A percentile compares a stretch with the other conserved stretches of the same genome.
phyloP scores from a whole-genome alignment of 1,284 basidiomycete genomes.

The Xanthoconium separans region DNA sequence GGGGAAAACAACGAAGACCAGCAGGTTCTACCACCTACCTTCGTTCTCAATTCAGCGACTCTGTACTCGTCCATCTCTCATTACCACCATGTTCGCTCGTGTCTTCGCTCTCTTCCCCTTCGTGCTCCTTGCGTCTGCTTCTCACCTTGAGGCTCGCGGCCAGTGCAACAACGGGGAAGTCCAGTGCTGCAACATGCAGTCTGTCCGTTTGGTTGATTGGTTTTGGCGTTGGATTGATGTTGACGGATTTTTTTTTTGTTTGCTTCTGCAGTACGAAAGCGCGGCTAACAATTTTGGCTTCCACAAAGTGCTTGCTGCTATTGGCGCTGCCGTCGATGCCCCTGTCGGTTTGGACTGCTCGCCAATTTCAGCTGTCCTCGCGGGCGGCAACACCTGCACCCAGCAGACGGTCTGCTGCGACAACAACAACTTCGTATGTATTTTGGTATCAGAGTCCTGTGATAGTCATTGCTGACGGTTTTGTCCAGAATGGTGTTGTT shows the following conservation, averaged over 20 bases:
- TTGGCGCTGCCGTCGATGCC: no score
- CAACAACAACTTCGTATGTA: background rate
- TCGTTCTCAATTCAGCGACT: no score
- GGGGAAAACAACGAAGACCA: no score
- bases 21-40: no score
- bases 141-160: conserved; percentile 6
- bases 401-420: background rate
- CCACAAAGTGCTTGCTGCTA: no score
- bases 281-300: no score
- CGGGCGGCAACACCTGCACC: background rate
- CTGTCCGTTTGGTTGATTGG: background rate
- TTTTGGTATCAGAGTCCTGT: no score
- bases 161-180: conserved; percentile 2
- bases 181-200: conserved; percentile 12
- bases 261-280: no score
- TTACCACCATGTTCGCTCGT: conserved; percentile 18
- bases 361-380: background rate
- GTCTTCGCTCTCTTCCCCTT: conserved; percentile 23
- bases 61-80: no score
- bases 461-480: background rate
- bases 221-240: no score
- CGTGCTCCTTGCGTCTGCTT: conserved; percentile 11
- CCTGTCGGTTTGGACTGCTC: background rate
- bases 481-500: background rate
- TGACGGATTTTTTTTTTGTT: no score